Evolutionary conservation across 2,329 filamentous ascomycete species (phyloP).

Genomic region (Colletotrichum brevisporum): DNA sequence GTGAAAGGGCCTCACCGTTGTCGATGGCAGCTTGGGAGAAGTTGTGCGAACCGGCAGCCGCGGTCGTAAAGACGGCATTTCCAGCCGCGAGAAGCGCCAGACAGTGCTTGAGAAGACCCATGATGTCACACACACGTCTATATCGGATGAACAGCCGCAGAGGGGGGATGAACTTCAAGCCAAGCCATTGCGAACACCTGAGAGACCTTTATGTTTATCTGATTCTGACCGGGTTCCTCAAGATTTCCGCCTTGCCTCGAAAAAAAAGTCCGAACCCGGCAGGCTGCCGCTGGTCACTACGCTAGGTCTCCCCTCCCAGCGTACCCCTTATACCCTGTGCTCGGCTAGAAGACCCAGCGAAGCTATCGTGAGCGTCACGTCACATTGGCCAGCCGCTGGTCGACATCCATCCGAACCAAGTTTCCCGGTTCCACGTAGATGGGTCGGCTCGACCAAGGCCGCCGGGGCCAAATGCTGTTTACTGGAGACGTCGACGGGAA

Average conservation of each 20-base stretch:
- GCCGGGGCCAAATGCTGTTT: neutral
- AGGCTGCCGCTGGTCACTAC: neutral
- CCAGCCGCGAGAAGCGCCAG: slow-evolving; percentile 20
- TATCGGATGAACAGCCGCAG: slow-evolving; percentile 23
- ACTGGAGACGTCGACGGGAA: neutral
- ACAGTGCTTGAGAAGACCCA: slow-evolving; percentile 21
- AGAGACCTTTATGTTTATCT: slow-evolving; percentile 15
- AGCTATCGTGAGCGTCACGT: neutral
- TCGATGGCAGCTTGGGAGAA: slow-evolving; percentile 24
- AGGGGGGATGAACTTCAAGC: neutral
- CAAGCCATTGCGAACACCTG: neutral
- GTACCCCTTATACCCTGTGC: neutral
- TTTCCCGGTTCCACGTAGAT: slow-evolving; percentile 24
- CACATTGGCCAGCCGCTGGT: slow-evolving; percentile 4
- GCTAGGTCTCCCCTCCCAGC: neutral
- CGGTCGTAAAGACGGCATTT: slow-evolving; percentile 3
- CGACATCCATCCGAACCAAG: slow-evolving; percentile 17
- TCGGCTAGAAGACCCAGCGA: neutral
- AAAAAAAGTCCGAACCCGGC: slow-evolving; percentile 1
- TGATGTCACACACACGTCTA: slow-evolving; percentile 9
- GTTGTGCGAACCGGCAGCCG: slow-evolving; percentile 8
- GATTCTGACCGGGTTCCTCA: neutral
- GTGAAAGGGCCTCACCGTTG: slow-evolving; percentile 20
- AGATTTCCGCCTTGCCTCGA: neutral
- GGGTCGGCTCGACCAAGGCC: neutral